phyloP scores from a whole-genome alignment of 2,329 filamentous ascomycete genomes.

The Paecilomyces niveus region DNA sequence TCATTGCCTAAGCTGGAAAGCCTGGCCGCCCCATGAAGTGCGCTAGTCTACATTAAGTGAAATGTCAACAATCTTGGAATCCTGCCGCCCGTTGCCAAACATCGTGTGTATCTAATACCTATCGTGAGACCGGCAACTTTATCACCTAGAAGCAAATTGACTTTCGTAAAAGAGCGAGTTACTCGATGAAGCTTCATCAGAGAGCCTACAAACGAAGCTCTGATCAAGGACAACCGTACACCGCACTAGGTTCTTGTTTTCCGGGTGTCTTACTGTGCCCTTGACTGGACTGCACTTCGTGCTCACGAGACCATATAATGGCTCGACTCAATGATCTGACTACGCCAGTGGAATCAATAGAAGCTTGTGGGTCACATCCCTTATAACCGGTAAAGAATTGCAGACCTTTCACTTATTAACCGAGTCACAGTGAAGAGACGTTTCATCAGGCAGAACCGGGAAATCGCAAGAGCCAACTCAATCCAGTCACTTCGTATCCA shows the following conservation, averaged over 20 bases:
- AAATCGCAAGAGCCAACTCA: conserved; percentile 58
- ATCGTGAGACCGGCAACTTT: neutral
- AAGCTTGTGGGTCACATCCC: conserved; percentile 34
- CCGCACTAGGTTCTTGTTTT: neutral
- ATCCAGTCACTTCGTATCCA: conserved; percentile 59
- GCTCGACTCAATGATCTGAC: conserved; percentile 44
- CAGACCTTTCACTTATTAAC: neutral
- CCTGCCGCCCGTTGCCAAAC: neutral
- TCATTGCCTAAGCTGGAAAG: neutral
- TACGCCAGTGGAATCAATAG: conserved; percentile 39
- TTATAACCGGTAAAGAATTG: neutral
- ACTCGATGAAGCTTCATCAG: neutral
- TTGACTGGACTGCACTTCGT: neutral
- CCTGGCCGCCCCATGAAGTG: neutral
- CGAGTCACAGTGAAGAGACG: conserved; percentile 51
- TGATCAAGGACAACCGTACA: neutral
- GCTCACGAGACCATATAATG: conserved; percentile 26
- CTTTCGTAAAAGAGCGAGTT: neutral
- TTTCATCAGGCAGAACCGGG: conserved; percentile 60
- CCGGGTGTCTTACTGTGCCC: neutral
- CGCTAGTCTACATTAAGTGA: conserved; percentile 26
- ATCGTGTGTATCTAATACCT: neutral
- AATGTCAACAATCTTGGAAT: conserved; percentile 31
- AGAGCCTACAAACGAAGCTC: neutral
- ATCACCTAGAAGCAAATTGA: neutral